Evolutionary conservation across 2,329 filamentous ascomycete species (phyloP).

Genomic region (Xylaria polymorpha): DNA sequence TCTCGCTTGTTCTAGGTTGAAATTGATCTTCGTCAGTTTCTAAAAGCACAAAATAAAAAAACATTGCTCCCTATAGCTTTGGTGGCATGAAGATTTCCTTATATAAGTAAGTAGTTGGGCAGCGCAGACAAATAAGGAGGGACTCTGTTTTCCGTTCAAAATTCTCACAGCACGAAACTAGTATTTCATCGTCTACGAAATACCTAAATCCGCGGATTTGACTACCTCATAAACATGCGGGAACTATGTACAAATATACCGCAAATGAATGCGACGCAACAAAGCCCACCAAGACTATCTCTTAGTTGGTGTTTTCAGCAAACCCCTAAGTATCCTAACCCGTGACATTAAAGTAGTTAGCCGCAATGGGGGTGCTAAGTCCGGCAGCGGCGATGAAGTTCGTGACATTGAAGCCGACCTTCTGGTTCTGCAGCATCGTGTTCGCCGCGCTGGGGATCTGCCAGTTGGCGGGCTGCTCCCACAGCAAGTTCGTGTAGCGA

Average conservation of each 20-base stretch:
- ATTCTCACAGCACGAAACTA: background rate
- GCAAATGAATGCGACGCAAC: too few species aligned
- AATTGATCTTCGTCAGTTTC: too few species aligned
- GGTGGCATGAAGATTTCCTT: too few species aligned
- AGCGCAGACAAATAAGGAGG: too few species aligned
- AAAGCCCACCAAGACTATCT: background rate
- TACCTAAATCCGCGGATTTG: background rate
- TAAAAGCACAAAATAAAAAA: too few species aligned
- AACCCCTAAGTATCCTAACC: conserved; percentile 33
- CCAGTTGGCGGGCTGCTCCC: conserved; percentile 52
- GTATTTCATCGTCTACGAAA: background rate
- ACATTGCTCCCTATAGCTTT: too few species aligned
- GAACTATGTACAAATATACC: background rate
- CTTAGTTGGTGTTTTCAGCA: background rate
- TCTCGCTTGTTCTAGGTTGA: conserved; percentile 3
- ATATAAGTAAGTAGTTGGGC: too few species aligned
- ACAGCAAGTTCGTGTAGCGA: conserved; percentile 54
- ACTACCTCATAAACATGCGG: too few species aligned
- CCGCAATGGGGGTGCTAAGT: conserved; percentile 47
- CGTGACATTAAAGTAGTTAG: conserved; percentile 52
- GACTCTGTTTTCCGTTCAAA: background rate
- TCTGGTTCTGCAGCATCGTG: conserved; percentile 49
- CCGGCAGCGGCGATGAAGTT: conserved; percentile 49
- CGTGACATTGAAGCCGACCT: conserved; percentile 50
- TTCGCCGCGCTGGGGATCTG: conserved; percentile 48